These are phyloP conservation scores for Xylaria sp. DNA, from an alignment of 2,329 filamentous ascomycete species.

Conservation along the genomic window DNA sequence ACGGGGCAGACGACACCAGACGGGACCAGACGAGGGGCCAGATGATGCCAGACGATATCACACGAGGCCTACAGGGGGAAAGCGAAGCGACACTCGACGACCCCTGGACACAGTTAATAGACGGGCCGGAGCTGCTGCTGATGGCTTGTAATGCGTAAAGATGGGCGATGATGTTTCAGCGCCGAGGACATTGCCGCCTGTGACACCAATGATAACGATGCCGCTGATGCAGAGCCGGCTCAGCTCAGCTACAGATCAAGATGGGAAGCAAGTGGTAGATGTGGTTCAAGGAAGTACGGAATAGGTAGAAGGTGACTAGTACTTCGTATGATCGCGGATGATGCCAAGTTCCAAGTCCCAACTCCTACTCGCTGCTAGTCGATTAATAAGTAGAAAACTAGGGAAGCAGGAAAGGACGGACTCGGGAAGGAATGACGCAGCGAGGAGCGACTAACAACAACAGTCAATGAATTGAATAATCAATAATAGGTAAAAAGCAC, in stretches of 20 bases:
- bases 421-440: constrained; percentile 1
- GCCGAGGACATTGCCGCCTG: constrained; percentile 1
- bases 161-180: neutral
- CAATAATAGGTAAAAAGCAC: neutral
- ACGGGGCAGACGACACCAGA: too few relatives aligned
- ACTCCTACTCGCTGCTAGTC: neutral
- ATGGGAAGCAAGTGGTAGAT: neutral
- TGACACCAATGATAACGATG: constrained; percentile 10
- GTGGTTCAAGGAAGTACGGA: neutral
- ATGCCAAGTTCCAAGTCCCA: neutral
- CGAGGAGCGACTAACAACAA: neutral
- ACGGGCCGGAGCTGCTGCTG: neutral
- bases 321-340: too few relatives aligned
- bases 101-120: constrained; percentile 1
- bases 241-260: neutral
- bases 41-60: too few relatives aligned
- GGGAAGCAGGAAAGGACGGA: neutral
- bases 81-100: constrained; percentile 7
- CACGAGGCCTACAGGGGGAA: neutral
- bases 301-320: too few relatives aligned
- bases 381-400: neutral
- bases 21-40: too few relatives aligned
- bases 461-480: neutral
- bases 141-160: neutral
- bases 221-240: constrained; percentile 5